A percentile compares a stretch with the other conserved stretches of the same genome.
Evolutionary conservation across 148 eudicot genomes (phyloP).

Genomic region (Fagopyrum homotropicum): DNA sequence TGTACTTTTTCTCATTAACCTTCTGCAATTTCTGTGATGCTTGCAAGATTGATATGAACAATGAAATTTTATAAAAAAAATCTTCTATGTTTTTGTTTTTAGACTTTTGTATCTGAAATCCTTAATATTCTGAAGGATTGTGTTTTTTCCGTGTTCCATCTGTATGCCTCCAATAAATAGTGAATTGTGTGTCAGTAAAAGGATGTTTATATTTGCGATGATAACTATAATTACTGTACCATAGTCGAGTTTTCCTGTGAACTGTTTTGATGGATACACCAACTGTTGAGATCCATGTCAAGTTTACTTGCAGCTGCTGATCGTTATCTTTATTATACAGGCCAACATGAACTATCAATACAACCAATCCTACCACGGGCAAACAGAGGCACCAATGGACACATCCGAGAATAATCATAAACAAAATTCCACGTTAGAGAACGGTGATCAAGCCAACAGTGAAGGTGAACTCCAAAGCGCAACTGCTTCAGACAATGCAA

Average conservation of each 20-base stretch:
- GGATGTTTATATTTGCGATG: not conserved
- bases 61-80: no score
- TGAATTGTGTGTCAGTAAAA: not conserved
- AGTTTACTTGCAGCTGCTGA: not conserved
- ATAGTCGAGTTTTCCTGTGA: not conserved
- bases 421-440: constrained; percentile 13
- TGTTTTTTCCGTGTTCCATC: not conserved
- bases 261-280: not conserved
- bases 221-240: not conserved
- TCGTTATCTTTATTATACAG: constrained; percentile 22
- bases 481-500: not conserved
- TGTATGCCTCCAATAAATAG: not conserved
- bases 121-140: no score
- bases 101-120: no score
- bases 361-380: constrained; percentile 35
- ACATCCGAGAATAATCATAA: constrained; percentile 22
- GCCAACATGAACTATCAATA: constrained; percentile 45
- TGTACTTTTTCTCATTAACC: no score
- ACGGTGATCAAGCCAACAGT: constrained; percentile 19
- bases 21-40: no score
- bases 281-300: not conserved
- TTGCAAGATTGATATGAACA: no score
- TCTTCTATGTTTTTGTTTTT: no score
- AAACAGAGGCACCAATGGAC: constrained; percentile 18
- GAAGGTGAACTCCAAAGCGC: constrained; percentile 22